Conservation (phyloP, 768 basidiomycete genomes). For the Gyrodon lividus region DNA sequence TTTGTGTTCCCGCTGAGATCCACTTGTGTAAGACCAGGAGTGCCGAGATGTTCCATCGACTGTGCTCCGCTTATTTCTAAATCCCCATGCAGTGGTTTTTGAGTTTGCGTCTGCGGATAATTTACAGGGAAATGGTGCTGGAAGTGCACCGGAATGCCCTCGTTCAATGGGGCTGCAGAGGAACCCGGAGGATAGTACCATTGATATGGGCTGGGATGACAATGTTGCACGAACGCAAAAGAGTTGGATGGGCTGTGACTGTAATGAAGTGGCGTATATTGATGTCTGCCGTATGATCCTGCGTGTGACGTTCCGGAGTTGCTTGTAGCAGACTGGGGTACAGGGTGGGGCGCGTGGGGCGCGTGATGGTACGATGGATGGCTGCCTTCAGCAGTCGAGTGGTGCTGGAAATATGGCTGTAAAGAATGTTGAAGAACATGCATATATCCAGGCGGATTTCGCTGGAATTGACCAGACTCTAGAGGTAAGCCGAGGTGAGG, state of each 20-base stretch:
- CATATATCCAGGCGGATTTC: conserved; percentile 41
- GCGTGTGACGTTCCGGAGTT: conserved; percentile 15
- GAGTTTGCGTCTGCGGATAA: conserved; percentile 27
- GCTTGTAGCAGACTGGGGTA: conserved; percentile 24
- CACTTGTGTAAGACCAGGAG: conserved; percentile 10
- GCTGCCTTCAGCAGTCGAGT: conserved; percentile 32
- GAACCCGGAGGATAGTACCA: conserved; percentile 46
- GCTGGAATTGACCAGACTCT: conserved; percentile 40
- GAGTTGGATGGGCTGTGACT: conserved; percentile 32
- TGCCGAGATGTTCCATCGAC: conserved; percentile 11
- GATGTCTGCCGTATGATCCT: conserved; percentile 25
- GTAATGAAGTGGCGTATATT: conserved; percentile 18
- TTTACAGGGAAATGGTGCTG: conserved; percentile 32
- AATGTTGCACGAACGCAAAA: conserved; percentile 40
- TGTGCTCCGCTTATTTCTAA: conserved; percentile 16
- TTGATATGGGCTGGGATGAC: conserved; percentile 40
- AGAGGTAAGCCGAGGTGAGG: conserved; percentile 30
- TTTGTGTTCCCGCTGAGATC: neutral
- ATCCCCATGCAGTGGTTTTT: conserved; percentile 18
- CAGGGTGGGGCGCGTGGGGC: conserved; percentile 14
- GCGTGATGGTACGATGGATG: conserved; percentile 27
- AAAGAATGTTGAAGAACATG: conserved; percentile 37
- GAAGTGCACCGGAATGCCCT: conserved; percentile 28
- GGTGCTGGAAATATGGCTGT: conserved; percentile 41
- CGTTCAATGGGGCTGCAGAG: conserved; percentile 26